phyloP scores from a whole-genome alignment of 2,329 filamentous ascomycete species.

The Epichloe glyceriae region DNA sequence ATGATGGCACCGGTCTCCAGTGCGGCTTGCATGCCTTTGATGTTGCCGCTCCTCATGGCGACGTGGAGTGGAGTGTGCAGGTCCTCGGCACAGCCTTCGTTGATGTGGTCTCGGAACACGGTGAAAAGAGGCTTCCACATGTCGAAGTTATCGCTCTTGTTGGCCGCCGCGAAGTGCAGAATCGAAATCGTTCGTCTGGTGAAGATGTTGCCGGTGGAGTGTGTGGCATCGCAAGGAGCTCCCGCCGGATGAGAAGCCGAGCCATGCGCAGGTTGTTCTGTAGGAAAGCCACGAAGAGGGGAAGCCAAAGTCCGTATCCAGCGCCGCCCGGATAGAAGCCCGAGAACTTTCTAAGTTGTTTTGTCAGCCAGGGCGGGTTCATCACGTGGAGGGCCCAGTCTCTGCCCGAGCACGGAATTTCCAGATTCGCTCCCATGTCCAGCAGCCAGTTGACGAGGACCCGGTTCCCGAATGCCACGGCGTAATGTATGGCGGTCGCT shows the following conservation, averaged over 20 bases:
- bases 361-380: background rate
- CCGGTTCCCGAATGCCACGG: background rate
- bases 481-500: conserved; percentile 2
- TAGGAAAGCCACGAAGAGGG: conserved; percentile 1
- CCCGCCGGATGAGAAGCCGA: background rate
- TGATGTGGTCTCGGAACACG: background rate
- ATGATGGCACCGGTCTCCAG: background rate
- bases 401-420: background rate
- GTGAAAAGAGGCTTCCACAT: background rate
- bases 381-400: background rate
- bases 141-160: background rate
- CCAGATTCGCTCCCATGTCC: background rate
- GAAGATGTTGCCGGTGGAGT: no score
- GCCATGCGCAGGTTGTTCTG: background rate
- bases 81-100: background rate
- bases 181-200: background rate
- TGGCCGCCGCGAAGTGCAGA: background rate
- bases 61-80: background rate
- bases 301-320: background rate
- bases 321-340: background rate
- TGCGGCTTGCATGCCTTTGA: background rate
- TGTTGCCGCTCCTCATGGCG: background rate
- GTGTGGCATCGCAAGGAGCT: background rate
- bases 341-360: background rate
- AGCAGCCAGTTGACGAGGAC: background rate